Conservation (phyloP, 805 yeast species). For the Wickerhamomyces canadensis region DNA sequence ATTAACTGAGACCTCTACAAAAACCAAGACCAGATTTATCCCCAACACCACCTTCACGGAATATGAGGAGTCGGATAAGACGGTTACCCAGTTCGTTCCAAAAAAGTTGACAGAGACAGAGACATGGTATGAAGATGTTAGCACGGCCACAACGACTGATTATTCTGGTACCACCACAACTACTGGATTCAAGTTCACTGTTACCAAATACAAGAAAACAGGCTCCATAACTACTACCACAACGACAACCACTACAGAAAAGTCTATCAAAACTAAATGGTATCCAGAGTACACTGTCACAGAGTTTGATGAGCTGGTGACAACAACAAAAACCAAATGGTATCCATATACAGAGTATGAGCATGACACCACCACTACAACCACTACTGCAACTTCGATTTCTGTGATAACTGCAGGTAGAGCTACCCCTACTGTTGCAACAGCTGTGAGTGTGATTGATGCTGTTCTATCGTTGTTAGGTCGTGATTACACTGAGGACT, state of each 20-base stretch:
- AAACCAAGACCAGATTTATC: constrained; percentile 12
- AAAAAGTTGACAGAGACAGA: constrained; percentile 15
- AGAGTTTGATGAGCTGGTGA: constrained; percentile 19
- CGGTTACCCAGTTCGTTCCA: constrained; percentile 22
- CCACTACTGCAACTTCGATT: constrained; percentile 11
- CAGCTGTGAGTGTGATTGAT: constrained; percentile 4
- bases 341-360: constrained; percentile 18
- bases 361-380: constrained; percentile 7
- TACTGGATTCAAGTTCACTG: constrained; percentile 14
- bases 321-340: constrained; percentile 18
- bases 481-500: too few species aligned
- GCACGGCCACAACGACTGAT: constrained; percentile 9
- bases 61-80: constrained; percentile 23
- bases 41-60: constrained; percentile 23
- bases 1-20: constrained; percentile 8
- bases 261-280: constrained; percentile 15
- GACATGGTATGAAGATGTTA: constrained; percentile 6
- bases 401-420: too few species aligned
- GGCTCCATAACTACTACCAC: constrained; percentile 11
- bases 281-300: constrained; percentile 20
- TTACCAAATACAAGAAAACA: constrained; percentile 10
- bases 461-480: too few species aligned
- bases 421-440: too few species aligned
- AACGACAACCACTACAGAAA: constrained; percentile 16
- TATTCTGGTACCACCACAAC: constrained; percentile 14